Conservation (phyloP, 805 yeast genomes). For the Lipomyces yamadae region DNA sequence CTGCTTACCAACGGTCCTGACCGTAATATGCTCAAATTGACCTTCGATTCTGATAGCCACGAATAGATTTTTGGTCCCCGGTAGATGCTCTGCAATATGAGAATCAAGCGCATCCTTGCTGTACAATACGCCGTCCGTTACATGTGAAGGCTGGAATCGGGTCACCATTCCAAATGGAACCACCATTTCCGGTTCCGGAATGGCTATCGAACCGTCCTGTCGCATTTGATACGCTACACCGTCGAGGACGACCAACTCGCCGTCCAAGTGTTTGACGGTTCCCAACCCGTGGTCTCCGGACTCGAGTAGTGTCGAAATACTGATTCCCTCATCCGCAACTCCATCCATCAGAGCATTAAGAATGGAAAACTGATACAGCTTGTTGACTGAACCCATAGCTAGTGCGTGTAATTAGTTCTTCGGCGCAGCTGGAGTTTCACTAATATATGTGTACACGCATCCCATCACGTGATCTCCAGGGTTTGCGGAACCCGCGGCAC, state of each 20-base stretch:
- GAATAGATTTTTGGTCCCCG: not conserved
- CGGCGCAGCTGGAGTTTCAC: too few relatives aligned
- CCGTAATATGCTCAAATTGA: not conserved
- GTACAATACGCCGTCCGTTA: not conserved
- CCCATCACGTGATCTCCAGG: too few relatives aligned
- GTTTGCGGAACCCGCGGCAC: too few relatives aligned
- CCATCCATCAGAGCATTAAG: not conserved
- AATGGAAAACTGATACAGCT: not conserved
- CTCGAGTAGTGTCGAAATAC: not conserved
- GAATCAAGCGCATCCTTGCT: not conserved
- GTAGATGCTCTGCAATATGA: not conserved
- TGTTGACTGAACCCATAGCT: not conserved
- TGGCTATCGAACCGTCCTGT: not conserved
- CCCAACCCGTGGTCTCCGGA: slow-evolving; percentile 1
- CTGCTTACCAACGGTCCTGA: slow-evolving; percentile 1
- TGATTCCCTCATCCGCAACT: not conserved
- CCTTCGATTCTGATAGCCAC: not conserved
- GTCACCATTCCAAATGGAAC: slow-evolving; percentile 1
- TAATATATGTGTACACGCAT: too few relatives aligned
- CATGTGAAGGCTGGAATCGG: not conserved
- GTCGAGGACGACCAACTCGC: not conserved
- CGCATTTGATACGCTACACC: not conserved
- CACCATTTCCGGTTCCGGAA: not conserved
- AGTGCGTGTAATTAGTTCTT: not conserved
- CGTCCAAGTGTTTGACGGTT: not conserved